Evolutionary conservation across 768 basidiomycete species (phyloP).

Genomic region (Trametes villosa): DNA sequence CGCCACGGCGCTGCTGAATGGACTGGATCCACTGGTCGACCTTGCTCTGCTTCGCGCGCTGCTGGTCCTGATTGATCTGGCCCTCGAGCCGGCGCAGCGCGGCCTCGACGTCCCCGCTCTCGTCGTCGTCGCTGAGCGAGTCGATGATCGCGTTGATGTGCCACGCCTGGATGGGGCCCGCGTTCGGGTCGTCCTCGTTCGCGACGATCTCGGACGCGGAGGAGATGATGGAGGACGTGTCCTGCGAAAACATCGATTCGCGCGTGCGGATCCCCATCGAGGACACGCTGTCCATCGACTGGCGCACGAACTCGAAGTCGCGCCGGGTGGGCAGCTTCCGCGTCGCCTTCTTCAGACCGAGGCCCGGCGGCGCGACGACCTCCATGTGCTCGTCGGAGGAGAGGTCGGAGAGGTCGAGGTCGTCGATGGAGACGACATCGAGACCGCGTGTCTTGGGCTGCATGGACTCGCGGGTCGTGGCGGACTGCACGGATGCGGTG

Average conservation of each 20-base stretch:
- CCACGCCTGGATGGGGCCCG: slow-evolving; percentile 72
- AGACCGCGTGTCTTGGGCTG: slow-evolving; percentile 44
- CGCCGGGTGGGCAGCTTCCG: slow-evolving; percentile 73
- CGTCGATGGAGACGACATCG: slow-evolving; percentile 79
- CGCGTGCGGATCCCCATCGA: slow-evolving; percentile 77
- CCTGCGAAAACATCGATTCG: slow-evolving; percentile 59
- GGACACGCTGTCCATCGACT: slow-evolving; percentile 67
- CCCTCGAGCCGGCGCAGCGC: slow-evolving; percentile 84
- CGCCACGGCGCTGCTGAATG: slow-evolving; percentile 67
- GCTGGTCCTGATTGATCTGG: slow-evolving; percentile 74
- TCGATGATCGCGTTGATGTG: slow-evolving; percentile 81
- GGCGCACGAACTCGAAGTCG: slow-evolving; percentile 79
- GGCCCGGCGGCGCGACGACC: slow-evolving; percentile 43
- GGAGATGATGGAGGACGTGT: slow-evolving; percentile 43
- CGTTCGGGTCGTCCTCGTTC: slow-evolving; percentile 36
- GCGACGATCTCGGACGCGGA: slow-evolving; percentile 31
- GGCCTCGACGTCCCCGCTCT: slow-evolving; percentile 79
- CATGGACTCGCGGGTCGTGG: slow-evolving; percentile 4
- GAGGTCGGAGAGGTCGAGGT: slow-evolving; percentile 78
- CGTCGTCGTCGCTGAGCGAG: slow-evolving; percentile 71
- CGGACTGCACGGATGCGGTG: slow-evolving; percentile 10
- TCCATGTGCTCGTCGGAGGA: slow-evolving; percentile 58
- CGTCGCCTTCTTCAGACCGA: slow-evolving; percentile 57
- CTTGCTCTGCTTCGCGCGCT: slow-evolving; percentile 72
- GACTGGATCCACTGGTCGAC: slow-evolving; percentile 83